These are phyloP conservation scores for Neurospora intermedia DNA, from an alignment of 495 filamentous ascomycete genomes.

Conservation along the genomic window DNA sequence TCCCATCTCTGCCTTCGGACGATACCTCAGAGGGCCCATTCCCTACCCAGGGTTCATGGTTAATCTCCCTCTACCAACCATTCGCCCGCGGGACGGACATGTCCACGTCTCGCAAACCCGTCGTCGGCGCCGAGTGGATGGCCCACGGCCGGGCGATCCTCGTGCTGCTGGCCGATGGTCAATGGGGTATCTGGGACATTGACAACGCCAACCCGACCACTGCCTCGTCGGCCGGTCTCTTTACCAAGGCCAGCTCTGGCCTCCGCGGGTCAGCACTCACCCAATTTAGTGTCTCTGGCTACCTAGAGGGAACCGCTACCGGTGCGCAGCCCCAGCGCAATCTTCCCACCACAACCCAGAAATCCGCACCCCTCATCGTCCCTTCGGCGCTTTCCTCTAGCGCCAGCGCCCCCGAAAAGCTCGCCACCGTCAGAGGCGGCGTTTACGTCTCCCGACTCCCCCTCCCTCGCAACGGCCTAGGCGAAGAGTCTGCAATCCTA, in stretches of 20 bases:
- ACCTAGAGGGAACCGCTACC: constrained; percentile 40
- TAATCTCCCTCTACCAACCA: constrained; percentile 58
- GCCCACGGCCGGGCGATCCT: constrained; percentile 68
- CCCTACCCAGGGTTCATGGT: constrained; percentile 48
- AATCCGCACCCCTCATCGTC: constrained; percentile 10
- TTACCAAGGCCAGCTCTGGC: constrained; percentile 46
- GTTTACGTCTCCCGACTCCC: constrained; percentile 46
- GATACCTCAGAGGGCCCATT: constrained; percentile 37
- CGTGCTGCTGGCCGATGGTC: constrained; percentile 67
- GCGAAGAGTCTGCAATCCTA: constrained; percentile 57
- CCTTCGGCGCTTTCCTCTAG: constrained; percentile 18
- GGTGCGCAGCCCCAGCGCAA: constrained; percentile 22
- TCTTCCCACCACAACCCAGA: constrained; percentile 29
- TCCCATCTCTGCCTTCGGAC: constrained; percentile 33
- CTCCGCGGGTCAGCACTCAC: constrained; percentile 55
- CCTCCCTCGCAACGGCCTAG: neutral
- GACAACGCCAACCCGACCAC: constrained; percentile 45
- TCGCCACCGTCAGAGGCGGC: constrained; percentile 42
- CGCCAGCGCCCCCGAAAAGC: constrained; percentile 23
- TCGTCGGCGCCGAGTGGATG: constrained; percentile 78
- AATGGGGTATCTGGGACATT: constrained; percentile 93
- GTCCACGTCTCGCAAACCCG: constrained; percentile 51
- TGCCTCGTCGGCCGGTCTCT: constrained; percentile 36
- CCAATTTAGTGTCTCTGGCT: constrained; percentile 58
- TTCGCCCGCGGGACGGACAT: constrained; percentile 40